Percentiles rank a stretch among this genome's conserved stretches.
These are phyloP conservation scores for Alternaria arbusti DNA, from an alignment of 2,329 filamentous ascomycete species.

Conservation along the genomic window DNA sequence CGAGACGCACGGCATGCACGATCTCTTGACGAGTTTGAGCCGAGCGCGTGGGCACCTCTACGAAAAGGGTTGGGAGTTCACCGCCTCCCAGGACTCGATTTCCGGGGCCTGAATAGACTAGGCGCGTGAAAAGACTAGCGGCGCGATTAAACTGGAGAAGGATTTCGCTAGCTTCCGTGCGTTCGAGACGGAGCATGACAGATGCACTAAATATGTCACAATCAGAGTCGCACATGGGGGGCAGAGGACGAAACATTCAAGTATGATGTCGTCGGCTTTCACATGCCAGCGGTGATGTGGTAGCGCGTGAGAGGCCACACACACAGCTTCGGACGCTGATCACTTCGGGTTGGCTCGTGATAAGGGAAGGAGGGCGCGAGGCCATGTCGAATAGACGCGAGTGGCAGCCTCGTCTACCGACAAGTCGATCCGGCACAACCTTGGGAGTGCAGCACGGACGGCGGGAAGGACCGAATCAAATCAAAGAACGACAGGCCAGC, in stretches of 20 bases:
- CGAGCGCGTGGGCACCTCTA: slow-evolving; percentile 27
- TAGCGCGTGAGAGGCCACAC: slow-evolving; percentile 7
- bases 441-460: slow-evolving; percentile 25
- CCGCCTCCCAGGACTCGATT: slow-evolving; percentile 31
- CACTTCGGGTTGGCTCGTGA: slow-evolving; percentile 37
- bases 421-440: slow-evolving; percentile 18
- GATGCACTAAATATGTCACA: slow-evolving; percentile 30
- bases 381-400: slow-evolving; percentile 26
- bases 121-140: slow-evolving; percentile 22
- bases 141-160: slow-evolving; percentile 34
- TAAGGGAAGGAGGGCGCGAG: slow-evolving; percentile 23
- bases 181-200: slow-evolving; percentile 25
- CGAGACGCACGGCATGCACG: slow-evolving; percentile 25
- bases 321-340: slow-evolving; percentile 18
- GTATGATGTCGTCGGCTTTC: slow-evolving; percentile 34
- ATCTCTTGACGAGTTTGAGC: slow-evolving; percentile 23
- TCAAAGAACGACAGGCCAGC: slow-evolving; percentile 28
- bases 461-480: slow-evolving; percentile 42
- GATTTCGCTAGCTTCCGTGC: slow-evolving; percentile 11
- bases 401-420: slow-evolving; percentile 38
- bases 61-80: slow-evolving; percentile 29
- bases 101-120: slow-evolving; percentile 23
- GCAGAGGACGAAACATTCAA: slow-evolving; percentile 13
- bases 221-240: slow-evolving; percentile 13
- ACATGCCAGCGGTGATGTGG: slow-evolving; percentile 29